phyloP scores from a whole-genome alignment of 208 protist species.

The Trypanosoma caninum region DNA sequence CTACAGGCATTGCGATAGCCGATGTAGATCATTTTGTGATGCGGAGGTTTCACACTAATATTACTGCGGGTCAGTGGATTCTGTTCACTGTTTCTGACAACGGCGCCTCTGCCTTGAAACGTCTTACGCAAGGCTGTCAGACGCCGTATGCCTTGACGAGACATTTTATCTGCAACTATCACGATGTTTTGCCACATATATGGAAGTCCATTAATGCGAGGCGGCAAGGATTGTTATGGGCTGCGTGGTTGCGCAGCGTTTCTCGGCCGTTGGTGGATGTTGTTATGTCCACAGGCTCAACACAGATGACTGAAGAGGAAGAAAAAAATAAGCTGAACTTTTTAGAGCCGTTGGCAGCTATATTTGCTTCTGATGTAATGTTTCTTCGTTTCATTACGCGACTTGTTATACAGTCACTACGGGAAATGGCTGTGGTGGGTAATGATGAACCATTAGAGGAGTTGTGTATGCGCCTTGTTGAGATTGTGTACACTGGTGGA shows the following conservation, averaged over 20 bases:
- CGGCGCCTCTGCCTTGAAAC: neutral
- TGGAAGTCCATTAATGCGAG: slow-evolving; percentile 21
- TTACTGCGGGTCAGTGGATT: slow-evolving; percentile 4
- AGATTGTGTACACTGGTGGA: slow-evolving; percentile 17
- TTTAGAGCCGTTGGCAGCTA: slow-evolving; percentile 8
- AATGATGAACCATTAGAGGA: neutral
- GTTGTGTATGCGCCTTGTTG: slow-evolving; percentile 3
- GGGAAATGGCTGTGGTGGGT: neutral
- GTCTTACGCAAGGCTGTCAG: slow-evolving; percentile 7
- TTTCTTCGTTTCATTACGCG: slow-evolving; percentile 18
- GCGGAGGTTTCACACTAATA: slow-evolving; percentile 16
- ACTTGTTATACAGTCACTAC: slow-evolving; percentile 4
- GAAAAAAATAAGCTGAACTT: neutral
- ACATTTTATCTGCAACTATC: slow-evolving; percentile 22
- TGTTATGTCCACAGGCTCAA: no score
- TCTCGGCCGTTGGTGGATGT: slow-evolving; percentile 13
- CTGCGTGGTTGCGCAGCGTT: slow-evolving; percentile 28
- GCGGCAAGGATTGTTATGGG: slow-evolving; percentile 28
- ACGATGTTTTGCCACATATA: slow-evolving; percentile 18
- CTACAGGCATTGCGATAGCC: slow-evolving; percentile 19
- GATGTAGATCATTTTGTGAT: slow-evolving; percentile 48
- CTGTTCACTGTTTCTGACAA: neutral
- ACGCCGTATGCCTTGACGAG: slow-evolving; percentile 30
- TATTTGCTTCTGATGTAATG: slow-evolving; percentile 7
- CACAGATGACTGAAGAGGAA: neutral